Evolutionary conservation across 1,139 yeast species (phyloP).

Genomic region (Yamadazyma sp.): DNA sequence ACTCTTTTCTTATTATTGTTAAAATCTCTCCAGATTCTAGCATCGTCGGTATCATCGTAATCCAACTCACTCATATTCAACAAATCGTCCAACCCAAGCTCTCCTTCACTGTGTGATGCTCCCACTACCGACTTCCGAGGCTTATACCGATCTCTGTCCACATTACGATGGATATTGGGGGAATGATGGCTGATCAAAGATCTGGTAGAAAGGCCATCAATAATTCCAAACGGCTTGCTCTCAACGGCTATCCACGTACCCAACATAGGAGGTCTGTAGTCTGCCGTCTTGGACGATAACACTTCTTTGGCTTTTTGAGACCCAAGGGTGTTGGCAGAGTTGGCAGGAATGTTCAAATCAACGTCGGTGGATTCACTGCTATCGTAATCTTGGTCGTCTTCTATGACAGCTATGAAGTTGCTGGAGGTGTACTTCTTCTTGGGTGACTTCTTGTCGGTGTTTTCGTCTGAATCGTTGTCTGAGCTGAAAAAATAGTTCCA

Average conservation of each 20-base stretch:
- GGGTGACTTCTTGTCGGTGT: slow-evolving; percentile 7
- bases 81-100: slow-evolving; percentile 76
- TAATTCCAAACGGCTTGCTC: slow-evolving; percentile 84
- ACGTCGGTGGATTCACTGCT: slow-evolving; percentile 92
- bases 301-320: slow-evolving; percentile 86
- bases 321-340: slow-evolving; percentile 56
- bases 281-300: slow-evolving; percentile 77
- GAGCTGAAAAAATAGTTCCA: slow-evolving; percentile 57
- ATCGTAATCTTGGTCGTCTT: slow-evolving; percentile 27
- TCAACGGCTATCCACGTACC: slow-evolving; percentile 89
- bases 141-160: slow-evolving; percentile 14
- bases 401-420: slow-evolving; percentile 7
- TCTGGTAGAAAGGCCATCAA: slow-evolving; percentile 89
- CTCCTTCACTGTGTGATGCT: slow-evolving; percentile 43
- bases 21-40: slow-evolving; percentile 53
- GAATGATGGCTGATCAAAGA: slow-evolving; percentile 40
- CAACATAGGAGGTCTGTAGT: slow-evolving; percentile 85
- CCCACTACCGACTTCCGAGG: slow-evolving; percentile 23
- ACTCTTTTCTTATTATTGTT: slow-evolving; percentile 57
- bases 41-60: slow-evolving; percentile 65
- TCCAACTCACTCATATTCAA: slow-evolving; percentile 87
- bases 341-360: slow-evolving; percentile 66
- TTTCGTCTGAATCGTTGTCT: slow-evolving; percentile 36
- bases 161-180: slow-evolving; percentile 5
- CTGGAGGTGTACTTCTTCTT: slow-evolving; percentile 4